These are phyloP conservation scores for Venturia aucupariae DNA, from an alignment of 2,329 filamentous ascomycete species.

Conservation along the genomic window DNA sequence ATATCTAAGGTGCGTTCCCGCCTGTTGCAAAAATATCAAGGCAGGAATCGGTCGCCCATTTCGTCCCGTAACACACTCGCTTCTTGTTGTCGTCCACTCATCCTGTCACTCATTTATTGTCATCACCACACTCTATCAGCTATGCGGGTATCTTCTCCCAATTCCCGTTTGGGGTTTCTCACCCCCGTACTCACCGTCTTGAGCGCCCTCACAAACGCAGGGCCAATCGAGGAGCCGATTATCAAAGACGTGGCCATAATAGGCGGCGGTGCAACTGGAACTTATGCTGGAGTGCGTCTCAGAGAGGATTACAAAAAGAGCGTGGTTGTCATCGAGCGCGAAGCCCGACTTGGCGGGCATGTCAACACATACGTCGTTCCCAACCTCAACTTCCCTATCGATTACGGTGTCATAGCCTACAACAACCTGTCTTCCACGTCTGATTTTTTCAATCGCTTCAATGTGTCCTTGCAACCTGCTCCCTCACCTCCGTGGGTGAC, in stretches of 20 bases:
- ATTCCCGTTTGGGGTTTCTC: neutral
- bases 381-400: neutral
- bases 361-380: neutral
- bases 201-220: neutral
- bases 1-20: neutral
- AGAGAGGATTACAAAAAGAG: slow-evolving; percentile 16
- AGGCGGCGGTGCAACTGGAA: slow-evolving; percentile 17
- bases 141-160: neutral
- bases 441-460: slow-evolving; percentile 3
- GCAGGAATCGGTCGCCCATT: neutral
- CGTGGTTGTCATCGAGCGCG: slow-evolving; percentile 16
- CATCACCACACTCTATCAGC: neutral
- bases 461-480: neutral
- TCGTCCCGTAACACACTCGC: neutral
- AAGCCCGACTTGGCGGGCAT: slow-evolving; percentile 12
- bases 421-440: neutral
- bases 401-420: slow-evolving; percentile 1
- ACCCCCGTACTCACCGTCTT: neutral
- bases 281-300: slow-evolving; percentile 17
- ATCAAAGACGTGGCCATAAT: slow-evolving; percentile 16
- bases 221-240: neutral
- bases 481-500: neutral
- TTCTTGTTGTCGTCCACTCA: neutral
- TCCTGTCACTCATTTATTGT: neutral
- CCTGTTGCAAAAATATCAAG: neutral